Evolutionary conservation across 495 filamentous ascomycete species (phyloP), one percentile per base, ranked within the genome.

Genomic region (Mytilinidion resinicola): DNA sequence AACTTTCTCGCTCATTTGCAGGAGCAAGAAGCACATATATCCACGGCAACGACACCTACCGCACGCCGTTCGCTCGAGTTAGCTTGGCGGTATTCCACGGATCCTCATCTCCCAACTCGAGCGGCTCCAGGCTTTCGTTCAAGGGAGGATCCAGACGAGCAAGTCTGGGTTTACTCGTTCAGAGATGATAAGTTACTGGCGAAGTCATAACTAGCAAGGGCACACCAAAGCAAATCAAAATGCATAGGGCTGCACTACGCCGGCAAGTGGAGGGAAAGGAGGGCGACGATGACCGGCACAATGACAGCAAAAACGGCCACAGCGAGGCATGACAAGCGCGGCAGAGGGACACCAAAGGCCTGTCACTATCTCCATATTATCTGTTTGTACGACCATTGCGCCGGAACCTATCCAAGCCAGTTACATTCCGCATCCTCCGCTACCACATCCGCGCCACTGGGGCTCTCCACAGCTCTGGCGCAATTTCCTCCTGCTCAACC

Each of bases 91-190:
- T 54, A 54, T 38, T 42, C 36, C 36, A 54, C 36, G n/a, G 51
- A 54, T 42, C 51, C 51, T 42, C 21, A 21, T 21, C 38, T 43
- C 8, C 51, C 51, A 42, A 15, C 35, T 42, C 37, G 38, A 5
- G 51, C 35, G 35, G 51, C n/a, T 39, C 51, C 51, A 38, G 14
- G 15, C n/a, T 54, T 54, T 20, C 36, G 51, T 42, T 42, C 35
- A 14, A 15, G 38, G 44, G 51, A 54, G 51, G 51, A 54, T 54
- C 51, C 36, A 54, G 51, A 54, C 51, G 36, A 54, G 51, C 36
- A 54, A 9, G 36, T 54, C 10, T 20, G 36, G 36, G 15, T 19
- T 11, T 54, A 43, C 17, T 11, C 11, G 11, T 42, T 42, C 51
- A 54, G 37, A 38, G 34, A 56, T 56, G 15, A 47, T 4, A 56